Evolutionary conservation across 345 rosid genomes (phyloP).

Genomic region (Conringia planisiliqua): DNA sequence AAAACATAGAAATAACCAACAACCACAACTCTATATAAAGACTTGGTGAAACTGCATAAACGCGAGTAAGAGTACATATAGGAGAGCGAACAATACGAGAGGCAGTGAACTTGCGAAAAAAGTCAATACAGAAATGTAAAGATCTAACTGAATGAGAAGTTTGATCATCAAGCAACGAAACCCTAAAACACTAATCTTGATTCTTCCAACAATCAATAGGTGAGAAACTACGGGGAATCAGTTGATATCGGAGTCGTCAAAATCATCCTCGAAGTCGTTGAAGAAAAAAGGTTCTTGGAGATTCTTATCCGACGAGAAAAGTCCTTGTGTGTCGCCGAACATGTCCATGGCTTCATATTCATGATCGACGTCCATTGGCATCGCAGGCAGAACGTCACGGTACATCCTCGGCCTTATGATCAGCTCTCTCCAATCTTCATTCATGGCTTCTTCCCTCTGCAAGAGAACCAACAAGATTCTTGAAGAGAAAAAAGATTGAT

Average conservation of each 20-base stretch:
- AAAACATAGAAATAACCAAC: neutral
- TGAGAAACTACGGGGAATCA: constrained; percentile 13
- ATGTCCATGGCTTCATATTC: constrained; percentile 48
- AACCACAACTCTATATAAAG: neutral
- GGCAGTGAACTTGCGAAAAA: neutral
- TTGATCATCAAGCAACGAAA: neutral
- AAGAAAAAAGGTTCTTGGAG: constrained; percentile 58
- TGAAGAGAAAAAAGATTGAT: neutral
- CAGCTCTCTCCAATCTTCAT: neutral
- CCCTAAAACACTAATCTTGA: neutral
- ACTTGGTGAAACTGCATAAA: no score
- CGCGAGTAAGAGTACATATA: neutral
- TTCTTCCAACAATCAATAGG: neutral
- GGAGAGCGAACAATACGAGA: neutral
- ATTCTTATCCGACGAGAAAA: constrained; percentile 23
- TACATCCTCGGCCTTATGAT: constrained; percentile 48
- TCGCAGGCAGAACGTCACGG: constrained; percentile 30
- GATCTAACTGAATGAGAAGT: neutral
- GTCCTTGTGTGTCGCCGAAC: constrained; percentile 34
- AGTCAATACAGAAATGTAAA: neutral
- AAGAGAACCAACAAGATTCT: neutral
- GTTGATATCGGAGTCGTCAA: constrained; percentile 75
- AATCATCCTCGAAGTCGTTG: constrained; percentile 76
- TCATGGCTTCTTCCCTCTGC: neutral
- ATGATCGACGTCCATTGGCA: constrained; percentile 61